Conservation (phyloP, 257 asterid species). For the Solanum pinnatisectum region DNA sequence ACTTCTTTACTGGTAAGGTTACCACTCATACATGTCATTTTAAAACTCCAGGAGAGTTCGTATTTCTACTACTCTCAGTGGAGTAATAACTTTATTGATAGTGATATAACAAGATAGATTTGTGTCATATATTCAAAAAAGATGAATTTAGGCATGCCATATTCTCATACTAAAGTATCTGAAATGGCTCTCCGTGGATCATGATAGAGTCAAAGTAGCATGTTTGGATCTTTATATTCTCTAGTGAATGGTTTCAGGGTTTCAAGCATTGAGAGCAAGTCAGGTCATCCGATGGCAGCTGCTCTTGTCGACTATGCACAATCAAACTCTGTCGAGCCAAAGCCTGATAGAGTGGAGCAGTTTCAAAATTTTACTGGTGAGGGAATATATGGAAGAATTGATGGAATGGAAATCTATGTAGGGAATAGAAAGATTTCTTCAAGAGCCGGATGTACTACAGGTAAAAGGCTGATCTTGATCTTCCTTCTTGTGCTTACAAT, state of each 20-base stretch:
- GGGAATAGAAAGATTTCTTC: slow-evolving; percentile 64
- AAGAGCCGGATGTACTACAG: slow-evolving; percentile 60
- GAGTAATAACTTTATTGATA: not conserved
- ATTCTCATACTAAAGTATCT: not conserved
- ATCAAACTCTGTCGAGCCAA: slow-evolving; percentile 34
- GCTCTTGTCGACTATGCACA: slow-evolving; percentile 57
- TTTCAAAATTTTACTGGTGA: slow-evolving; percentile 77
- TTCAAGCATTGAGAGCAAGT: slow-evolving; percentile 82
- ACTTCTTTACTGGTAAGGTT: slow-evolving; percentile 54
- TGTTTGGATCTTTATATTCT: not conserved
- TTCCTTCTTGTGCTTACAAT: not conserved
- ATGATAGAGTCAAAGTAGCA: not conserved
- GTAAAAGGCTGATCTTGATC: slow-evolving; percentile 15
- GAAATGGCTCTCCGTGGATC: not conserved
- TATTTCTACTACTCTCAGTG: not conserved
- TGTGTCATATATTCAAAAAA: not conserved
- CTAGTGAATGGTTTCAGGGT: slow-evolving; percentile 32
- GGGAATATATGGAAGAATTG: slow-evolving; percentile 74
- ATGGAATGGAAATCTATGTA: slow-evolving; percentile 37
- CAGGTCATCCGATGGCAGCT: slow-evolving; percentile 85
- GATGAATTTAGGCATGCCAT: not conserved
- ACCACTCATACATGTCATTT: not conserved
- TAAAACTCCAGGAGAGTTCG: not conserved
- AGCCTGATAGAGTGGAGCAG: slow-evolving; percentile 52
- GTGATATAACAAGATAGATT: not conserved